These are phyloP conservation scores for Posidonia australis DNA, from an alignment of 106 monocot genomes.

Conservation along the genomic window DNA sequence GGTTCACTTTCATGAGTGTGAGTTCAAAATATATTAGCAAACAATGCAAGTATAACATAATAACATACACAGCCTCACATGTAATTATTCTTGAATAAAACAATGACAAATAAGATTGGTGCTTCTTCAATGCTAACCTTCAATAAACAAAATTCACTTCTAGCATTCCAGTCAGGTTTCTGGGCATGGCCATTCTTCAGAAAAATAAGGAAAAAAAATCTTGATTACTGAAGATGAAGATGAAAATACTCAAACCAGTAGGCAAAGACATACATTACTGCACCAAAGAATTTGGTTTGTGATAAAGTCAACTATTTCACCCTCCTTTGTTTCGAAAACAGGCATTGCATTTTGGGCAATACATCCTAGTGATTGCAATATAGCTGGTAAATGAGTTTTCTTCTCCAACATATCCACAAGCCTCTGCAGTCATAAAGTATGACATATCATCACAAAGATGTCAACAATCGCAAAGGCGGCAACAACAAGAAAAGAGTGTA, in stretches of 20 bases:
- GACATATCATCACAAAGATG: neutral
- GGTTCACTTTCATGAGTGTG: neutral
- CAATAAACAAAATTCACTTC: slow-evolving; percentile 57
- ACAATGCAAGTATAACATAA: neutral
- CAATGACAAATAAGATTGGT: neutral
- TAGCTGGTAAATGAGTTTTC: slow-evolving; percentile 77
- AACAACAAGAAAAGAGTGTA: too few relatives aligned
- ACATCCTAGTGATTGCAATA: slow-evolving; percentile 90
- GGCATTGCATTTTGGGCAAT: slow-evolving; percentile 98
- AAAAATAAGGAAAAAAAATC: slow-evolving; percentile 11
- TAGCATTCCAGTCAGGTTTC: slow-evolving; percentile 53
- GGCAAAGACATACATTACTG: slow-evolving; percentile 42
- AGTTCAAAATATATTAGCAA: neutral
- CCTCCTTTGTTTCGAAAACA: slow-evolving; percentile 94
- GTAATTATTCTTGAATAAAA: neutral
- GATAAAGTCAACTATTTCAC: slow-evolving; percentile 73
- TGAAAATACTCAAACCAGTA: neutral
- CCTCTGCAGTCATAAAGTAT: slow-evolving; percentile 41
- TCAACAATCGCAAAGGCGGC: neutral
- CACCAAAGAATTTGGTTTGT: slow-evolving; percentile 58
- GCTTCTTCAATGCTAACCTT: slow-evolving; percentile 38
- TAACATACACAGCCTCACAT: too few relatives aligned
- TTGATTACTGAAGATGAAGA: neutral
- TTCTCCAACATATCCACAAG: slow-evolving; percentile 85
- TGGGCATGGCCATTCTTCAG: slow-evolving; percentile 15